phyloP scores from a whole-genome alignment of 768 basidiomycete species.

The Cystofilobasidium bisporidii region DNA sequence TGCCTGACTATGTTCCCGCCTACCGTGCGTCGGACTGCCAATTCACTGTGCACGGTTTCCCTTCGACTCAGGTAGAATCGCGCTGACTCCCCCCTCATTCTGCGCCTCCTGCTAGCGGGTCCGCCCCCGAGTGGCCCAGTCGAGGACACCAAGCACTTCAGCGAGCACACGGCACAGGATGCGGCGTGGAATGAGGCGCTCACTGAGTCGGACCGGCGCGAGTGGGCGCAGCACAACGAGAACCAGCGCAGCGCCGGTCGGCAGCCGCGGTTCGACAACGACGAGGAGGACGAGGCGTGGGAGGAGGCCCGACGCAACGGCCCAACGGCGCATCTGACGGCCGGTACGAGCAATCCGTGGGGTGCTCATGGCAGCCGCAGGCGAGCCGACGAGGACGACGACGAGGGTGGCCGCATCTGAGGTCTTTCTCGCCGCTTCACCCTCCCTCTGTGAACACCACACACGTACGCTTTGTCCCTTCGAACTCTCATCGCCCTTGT shows the following conservation, averaged over 20 bases:
- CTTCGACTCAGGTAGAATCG: background rate
- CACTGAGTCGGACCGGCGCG: conserved; percentile 23
- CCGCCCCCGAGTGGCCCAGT: background rate
- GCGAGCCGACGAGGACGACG: background rate
- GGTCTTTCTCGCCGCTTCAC: background rate
- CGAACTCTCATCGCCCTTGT: no score
- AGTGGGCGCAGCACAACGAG: conserved; percentile 21
- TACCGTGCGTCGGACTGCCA: conserved; percentile 5
- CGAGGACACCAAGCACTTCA: conserved; percentile 4
- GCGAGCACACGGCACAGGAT: conserved; percentile 10
- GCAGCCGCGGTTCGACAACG: conserved; percentile 20
- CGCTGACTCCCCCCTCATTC: background rate
- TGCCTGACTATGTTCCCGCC: conserved; percentile 18
- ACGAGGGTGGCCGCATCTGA: conserved; percentile 3
- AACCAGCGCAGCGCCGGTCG: background rate
- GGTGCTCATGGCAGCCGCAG: conserved; percentile 29
- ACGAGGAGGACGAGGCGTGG: conserved; percentile 40
- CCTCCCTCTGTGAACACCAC: no score
- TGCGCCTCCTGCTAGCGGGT: background rate
- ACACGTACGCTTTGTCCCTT: no score
- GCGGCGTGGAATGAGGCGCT: conserved; percentile 20
- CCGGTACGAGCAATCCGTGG: conserved; percentile 30
- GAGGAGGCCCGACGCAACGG: conserved; percentile 35
- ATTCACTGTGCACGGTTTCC: no score
- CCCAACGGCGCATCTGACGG: conserved; percentile 36